A percentile compares a stretch with the other conserved stretches of the same genome.
Evolutionary conservation across 2,329 filamentous ascomycete genomes (phyloP).

Genomic region (Blastomyces emzantsi): DNA sequence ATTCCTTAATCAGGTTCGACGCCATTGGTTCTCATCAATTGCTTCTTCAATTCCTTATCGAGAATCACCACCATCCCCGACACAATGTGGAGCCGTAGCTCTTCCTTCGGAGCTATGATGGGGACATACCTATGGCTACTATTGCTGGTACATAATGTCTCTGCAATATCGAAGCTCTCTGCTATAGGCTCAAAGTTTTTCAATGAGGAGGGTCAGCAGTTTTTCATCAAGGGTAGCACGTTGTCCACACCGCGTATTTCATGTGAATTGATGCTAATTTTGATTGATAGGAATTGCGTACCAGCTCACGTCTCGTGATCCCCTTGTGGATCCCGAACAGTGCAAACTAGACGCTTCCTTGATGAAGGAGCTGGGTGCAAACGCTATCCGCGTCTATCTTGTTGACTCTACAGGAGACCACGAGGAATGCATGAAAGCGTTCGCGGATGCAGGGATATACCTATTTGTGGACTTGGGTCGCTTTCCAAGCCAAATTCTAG

Average conservation of each 20-base stretch:
- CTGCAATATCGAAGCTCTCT: conserved; percentile 48
- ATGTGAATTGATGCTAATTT: not conserved
- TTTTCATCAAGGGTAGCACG: conserved; percentile 66
- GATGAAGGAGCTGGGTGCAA: conserved; percentile 73
- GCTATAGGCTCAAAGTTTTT: conserved; percentile 76
- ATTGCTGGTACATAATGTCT: conserved; percentile 22
- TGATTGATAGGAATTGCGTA: conserved; percentile 56
- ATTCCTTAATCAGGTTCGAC: not conserved
- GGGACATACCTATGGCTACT: conserved; percentile 21
- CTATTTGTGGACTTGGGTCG: conserved; percentile 67
- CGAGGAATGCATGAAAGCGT: conserved; percentile 68
- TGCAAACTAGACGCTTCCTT: conserved; percentile 64
- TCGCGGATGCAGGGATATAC: conserved; percentile 74
- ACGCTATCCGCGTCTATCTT: conserved; percentile 81
- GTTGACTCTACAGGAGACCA: conserved; percentile 66
- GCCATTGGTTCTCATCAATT: not conserved
- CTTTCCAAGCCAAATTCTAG: conserved; percentile 38
- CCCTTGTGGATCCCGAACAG: conserved; percentile 65
- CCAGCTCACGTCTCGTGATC: conserved; percentile 58
- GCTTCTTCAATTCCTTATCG: not conserved
- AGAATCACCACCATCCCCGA: too few relatives aligned
- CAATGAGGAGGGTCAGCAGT: conserved; percentile 68
- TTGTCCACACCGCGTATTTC: too few relatives aligned
- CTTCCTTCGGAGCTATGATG: conserved; percentile 5
- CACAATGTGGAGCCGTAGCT: conserved; percentile 5